A percentile compares a stretch with the other conserved stretches of the same genome.
Evolutionary conservation across 2,329 filamentous ascomycete genomes (phyloP).

Genomic region (Aureobasidium lini): DNA sequence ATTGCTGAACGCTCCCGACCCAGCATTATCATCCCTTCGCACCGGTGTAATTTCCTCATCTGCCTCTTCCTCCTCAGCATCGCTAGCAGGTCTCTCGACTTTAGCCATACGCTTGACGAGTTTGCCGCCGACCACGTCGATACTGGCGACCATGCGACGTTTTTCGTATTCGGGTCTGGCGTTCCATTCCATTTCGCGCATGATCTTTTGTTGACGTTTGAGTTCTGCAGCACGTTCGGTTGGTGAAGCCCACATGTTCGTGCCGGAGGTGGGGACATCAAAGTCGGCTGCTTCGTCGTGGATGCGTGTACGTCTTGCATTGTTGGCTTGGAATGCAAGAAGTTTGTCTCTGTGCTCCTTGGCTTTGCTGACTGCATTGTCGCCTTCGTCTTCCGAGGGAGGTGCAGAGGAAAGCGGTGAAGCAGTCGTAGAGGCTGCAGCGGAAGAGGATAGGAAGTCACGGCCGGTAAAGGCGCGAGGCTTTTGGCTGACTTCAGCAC

Average conservation of each 20-base stretch:
- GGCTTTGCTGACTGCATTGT: constrained; percentile 59
- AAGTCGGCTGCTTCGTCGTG: constrained; percentile 77
- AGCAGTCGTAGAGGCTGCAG: constrained; percentile 28
- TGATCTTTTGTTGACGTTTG: constrained; percentile 74
- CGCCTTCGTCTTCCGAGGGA: constrained; percentile 29
- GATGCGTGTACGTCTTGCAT: constrained; percentile 74
- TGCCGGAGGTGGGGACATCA: constrained; percentile 52
- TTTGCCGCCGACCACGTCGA: constrained; percentile 71
- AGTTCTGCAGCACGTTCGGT: constrained; percentile 75
- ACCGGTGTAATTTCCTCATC: constrained; percentile 27
- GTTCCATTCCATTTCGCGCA: constrained; percentile 82
- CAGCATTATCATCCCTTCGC: constrained; percentile 20
- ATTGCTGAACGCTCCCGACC: constrained; percentile 52
- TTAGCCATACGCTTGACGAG: constrained; percentile 64
- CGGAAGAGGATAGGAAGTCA: constrained; percentile 28
- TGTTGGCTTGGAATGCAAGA: constrained; percentile 75
- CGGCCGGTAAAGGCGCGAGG: constrained; percentile 29
- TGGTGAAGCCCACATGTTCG: constrained; percentile 76
- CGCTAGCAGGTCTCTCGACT: constrained; percentile 49
- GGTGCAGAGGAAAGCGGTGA: constrained; percentile 29
- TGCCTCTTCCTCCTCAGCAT: constrained; percentile 45
- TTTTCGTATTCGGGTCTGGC: constrained; percentile 83
- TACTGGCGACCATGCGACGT: constrained; percentile 72
- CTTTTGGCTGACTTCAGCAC: constrained; percentile 52
- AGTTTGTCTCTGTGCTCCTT: constrained; percentile 74